Percentiles rank a stretch among this genome's conserved stretches.
phyloP scores from a whole-genome alignment of 768 basidiomycete genomes.

The Amanita exitialis region DNA sequence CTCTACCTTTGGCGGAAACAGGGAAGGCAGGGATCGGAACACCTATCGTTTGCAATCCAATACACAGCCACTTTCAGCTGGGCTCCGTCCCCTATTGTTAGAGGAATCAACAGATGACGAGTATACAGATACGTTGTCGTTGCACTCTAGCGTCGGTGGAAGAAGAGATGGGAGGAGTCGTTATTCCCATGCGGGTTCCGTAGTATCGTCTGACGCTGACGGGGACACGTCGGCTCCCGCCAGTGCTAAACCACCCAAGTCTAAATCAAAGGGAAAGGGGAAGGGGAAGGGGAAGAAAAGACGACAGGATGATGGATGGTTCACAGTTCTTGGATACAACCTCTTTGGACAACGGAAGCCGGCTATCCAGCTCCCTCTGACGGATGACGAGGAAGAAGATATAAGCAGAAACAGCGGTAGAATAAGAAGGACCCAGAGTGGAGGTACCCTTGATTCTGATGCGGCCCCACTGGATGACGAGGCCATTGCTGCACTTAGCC shows the following conservation, averaged over 20 bases:
- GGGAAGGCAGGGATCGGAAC: no score
- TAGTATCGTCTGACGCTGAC: background rate
- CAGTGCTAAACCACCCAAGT: background rate
- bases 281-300: background rate
- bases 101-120: background rate
- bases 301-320: background rate
- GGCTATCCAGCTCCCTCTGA: constrained; percentile 3
- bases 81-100: background rate
- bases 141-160: constrained; percentile 1
- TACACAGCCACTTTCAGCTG: background rate
- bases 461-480: constrained; percentile 2
- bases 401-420: background rate
- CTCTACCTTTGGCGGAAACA: no score
- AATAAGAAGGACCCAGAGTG: background rate
- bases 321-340: background rate
- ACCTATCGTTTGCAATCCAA: background rate
- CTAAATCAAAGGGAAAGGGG: background rate
- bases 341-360: constrained; percentile 1
- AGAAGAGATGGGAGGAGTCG: background rate
- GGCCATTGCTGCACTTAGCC: background rate
- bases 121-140: background rate
- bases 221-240: background rate
- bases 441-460: constrained; percentile 4
- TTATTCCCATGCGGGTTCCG: background rate
- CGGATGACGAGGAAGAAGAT: constrained; percentile 3